These are phyloP conservation scores for Stachybotrys echinatus DNA, from an alignment of 2,329 filamentous ascomycete species.

Conservation along the genomic window DNA sequence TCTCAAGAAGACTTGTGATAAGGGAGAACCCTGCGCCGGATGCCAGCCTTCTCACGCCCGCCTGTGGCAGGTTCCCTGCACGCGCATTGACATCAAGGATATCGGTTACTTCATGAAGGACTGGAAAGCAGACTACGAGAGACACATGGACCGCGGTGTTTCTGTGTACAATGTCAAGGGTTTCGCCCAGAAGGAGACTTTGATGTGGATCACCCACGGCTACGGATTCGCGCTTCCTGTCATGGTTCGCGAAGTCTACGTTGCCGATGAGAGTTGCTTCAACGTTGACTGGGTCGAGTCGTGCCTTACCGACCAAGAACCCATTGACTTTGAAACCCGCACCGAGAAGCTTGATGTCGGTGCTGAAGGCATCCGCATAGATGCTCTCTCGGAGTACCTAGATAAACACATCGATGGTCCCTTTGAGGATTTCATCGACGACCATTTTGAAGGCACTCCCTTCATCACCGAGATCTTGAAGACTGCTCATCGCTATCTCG, in stretches of 20 bases:
- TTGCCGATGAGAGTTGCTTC: conserved; percentile 89
- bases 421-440: conserved; percentile 90
- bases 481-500: conserved; percentile 90
- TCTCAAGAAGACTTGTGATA: conserved; percentile 98
- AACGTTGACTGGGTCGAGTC: conserved; percentile 91
- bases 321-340: conserved; percentile 76
- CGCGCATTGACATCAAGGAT: conserved; percentile 97
- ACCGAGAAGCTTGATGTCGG: conserved; percentile 88
- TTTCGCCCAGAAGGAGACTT: conserved; percentile 58
- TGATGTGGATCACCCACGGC: conserved; percentile 92
- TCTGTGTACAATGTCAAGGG: conserved; percentile 95
- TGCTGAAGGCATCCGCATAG: conserved; percentile 76
- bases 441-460: conserved; percentile 91
- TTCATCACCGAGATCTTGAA: conserved; percentile 96
- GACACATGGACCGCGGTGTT: conserved; percentile 79
- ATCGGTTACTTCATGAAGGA: conserved; percentile 99
- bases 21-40: conserved; percentile 90
- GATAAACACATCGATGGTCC: conserved; percentile 90
- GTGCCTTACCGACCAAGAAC: conserved; percentile 59
- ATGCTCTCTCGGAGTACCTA: conserved; percentile 83
- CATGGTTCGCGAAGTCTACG: conserved; percentile 88
- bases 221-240: conserved; percentile 92
- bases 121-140: conserved; percentile 95
- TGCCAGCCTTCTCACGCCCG: conserved; percentile 94
- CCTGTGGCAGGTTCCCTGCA: conserved; percentile 96